These are phyloP conservation scores for Hyaloscypha variabilis DNA, from an alignment of 495 filamentous ascomycete species.

Conservation along the genomic window DNA sequence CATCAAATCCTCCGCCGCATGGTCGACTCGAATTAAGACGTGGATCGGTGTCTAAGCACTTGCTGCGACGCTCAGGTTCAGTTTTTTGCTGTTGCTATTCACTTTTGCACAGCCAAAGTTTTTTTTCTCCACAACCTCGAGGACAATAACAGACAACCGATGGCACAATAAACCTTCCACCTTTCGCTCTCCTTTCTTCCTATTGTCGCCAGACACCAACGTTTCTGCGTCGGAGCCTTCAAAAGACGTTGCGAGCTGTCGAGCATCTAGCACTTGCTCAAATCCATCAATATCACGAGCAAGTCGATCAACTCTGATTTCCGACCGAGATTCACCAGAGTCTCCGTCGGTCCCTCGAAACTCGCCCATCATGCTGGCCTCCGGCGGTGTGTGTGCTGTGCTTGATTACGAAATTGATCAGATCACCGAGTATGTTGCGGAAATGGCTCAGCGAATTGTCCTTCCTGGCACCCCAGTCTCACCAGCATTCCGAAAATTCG, in stretches of 20 bases:
- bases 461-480: conserved; percentile 66
- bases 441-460: conserved; percentile 87
- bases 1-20: conserved; percentile 23
- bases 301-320: conserved; percentile 24
- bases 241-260: conserved; percentile 13
- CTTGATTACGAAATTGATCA: conserved; percentile 98
- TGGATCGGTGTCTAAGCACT: conserved; percentile 32
- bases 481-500: conserved; percentile 90
- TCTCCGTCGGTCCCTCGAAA: conserved; percentile 28
- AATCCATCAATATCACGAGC: conserved; percentile 1
- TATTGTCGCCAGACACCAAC: conserved; percentile 9
- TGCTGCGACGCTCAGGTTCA: conserved; percentile 14
- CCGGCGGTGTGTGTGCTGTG: conserved; percentile 89
- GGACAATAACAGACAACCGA: conserved; percentile 24
- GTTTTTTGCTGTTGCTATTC: neutral
- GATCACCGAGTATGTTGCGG: conserved; percentile 97
- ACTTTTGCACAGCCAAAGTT: neutral
- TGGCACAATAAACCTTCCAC: conserved; percentile 25
- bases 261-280: conserved; percentile 14
- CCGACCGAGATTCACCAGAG: conserved; percentile 30
- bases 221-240: conserved; percentile 8
- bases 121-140: conserved; percentile 14
- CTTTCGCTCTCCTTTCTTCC: conserved; percentile 21
- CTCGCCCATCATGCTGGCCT: conserved; percentile 29
- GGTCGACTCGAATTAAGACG: conserved; percentile 26